Base-by-base conservation (phyloP, 352 stramenopile genomes). In the Pilasporangium apinafurcum region DNA sequence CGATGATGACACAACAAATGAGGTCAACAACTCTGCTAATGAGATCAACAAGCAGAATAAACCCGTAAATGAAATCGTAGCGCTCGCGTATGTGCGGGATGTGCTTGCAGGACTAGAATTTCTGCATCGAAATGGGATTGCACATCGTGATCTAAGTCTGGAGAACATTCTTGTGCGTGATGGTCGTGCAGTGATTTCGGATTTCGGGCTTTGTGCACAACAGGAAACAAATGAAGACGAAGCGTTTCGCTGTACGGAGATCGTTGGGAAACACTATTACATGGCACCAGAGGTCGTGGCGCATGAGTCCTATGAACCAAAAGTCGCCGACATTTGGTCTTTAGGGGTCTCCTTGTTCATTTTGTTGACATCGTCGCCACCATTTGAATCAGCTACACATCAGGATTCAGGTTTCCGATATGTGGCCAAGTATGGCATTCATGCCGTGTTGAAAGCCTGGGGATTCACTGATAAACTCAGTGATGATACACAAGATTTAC, bases 81-180 rank as follows among this genome's bases (percentile, higher is more conserved):
- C 69, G 14, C 65, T 74, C 31, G 33, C 18, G 14, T 91, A 88
- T 41, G 56, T 95, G 31, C 43, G 63, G 10, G 78, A 94, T 44
- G 73, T 95, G 30, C 37, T 90, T 12, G 49, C 51, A 1, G 84
- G 84, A 3, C 57, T 91, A 7, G 56, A 48, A 7, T 86, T 85
- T 46, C 48, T 92, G 16, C 77, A 92, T 54, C 44, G 32, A 20
- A 59, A 83, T 51, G 79, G 80, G 48, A 75, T 95, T 32, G 80
- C 78, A 18, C 95, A 98, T 62, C 84, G 94, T 44, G 95, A 99
- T 57, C 71, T 99, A 41, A 98, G 88, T 22, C 65, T 99, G n/a
- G 95, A 99, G 66, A 99, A 99, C 69, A 91, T 99, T 30, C 63
- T 99, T 22, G 69, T 98, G 18, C 64, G 59, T 7, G 38, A 74